Evolutionary conservation across 169 alveolate genomes (phyloP).

Genomic region (Perkinsus chesapeaki): DNA sequence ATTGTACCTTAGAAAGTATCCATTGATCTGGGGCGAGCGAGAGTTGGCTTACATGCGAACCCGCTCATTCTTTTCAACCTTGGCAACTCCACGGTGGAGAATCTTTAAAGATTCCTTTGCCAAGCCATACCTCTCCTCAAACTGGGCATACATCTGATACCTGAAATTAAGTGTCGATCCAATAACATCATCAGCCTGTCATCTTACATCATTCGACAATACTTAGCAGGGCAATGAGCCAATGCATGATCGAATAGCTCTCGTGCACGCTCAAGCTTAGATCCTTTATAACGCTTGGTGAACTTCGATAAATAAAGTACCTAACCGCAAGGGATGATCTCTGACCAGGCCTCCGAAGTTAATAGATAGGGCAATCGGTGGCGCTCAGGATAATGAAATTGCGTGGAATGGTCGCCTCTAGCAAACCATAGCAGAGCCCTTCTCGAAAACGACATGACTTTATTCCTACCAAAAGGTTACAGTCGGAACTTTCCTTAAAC

Average conservation of each 20-base stretch:
- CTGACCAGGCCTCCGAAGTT: too few species aligned
- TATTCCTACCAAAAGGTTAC: too few species aligned
- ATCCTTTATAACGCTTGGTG: constrained; percentile 51
- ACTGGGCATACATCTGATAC: constrained; percentile 62
- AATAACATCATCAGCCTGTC: background rate
- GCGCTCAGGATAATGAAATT: too few species aligned
- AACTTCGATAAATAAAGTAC: constrained; percentile 46
- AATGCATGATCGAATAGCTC: constrained; percentile 55
- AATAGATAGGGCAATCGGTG: too few species aligned
- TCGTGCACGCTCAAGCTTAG: constrained; percentile 65
- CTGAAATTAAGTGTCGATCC: background rate
- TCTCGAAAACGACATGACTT: too few species aligned
- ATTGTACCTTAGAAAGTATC: too few species aligned
- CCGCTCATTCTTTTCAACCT: constrained; percentile 41
- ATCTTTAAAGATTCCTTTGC: constrained; percentile 59
- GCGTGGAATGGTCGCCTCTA: too few species aligned
- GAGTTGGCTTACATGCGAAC: background rate
- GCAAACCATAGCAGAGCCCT: too few species aligned
- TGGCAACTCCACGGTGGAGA: constrained; percentile 54
- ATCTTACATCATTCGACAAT: constrained; percentile 39
- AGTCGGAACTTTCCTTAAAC: too few species aligned
- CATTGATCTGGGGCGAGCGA: too few species aligned
- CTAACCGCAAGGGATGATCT: too few species aligned
- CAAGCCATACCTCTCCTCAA: constrained; percentile 69
- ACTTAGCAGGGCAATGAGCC: constrained; percentile 40